Base-by-base conservation (phyloP, 1,139 yeast genomes). In the Waltiozyma sp. region DNA sequence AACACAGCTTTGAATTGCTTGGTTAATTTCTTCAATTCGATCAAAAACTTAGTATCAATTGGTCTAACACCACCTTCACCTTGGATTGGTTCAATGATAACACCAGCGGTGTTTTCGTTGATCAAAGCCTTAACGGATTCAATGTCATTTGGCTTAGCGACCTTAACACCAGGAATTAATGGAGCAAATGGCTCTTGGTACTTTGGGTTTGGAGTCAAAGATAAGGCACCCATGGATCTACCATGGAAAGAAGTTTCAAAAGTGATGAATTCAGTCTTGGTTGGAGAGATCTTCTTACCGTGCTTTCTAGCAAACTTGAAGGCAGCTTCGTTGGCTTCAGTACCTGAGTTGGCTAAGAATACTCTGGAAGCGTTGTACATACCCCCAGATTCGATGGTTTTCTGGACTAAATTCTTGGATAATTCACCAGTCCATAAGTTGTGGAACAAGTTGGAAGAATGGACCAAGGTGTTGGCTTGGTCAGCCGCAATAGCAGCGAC, bases 251-350 rank as follows among this genome's bases (percentile, higher is more conserved):
- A 82, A 52, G 84, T 79, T 51, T 78, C 75, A 62, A 91, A 91
- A n/a, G 94, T 77, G 41, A 91, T 79, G 45, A 91, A 70, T 56
- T 87, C 95, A 48, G 64, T 70, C 59, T 89, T 89, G 38, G 70
- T 72, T 14, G 68, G 71, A 45, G 64, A 61, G 38, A 71, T 62
- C 4, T 67, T 52, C 51, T 78, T 79, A 45, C 95, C 96, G 56
- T 76, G 73, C 60, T 87, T 89, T 59, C 96, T 77, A 16, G 96
- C 96, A 67, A 91, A 91, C 61, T 91, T 91, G 55, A 91, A 66
- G 1, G 98, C 98, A 2, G 97, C 98, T 62, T 91, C 98, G 58
- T 89, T 91, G 44, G 98, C 97, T 63, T 91, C 98, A 9, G 97
- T 81, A 40, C 98, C 98, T 0, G 95, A 83, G 59, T 89, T 91